Evolutionary conservation across 306 rosid species (phyloP).

Genomic region (Adenanthera pavonina): DNA sequence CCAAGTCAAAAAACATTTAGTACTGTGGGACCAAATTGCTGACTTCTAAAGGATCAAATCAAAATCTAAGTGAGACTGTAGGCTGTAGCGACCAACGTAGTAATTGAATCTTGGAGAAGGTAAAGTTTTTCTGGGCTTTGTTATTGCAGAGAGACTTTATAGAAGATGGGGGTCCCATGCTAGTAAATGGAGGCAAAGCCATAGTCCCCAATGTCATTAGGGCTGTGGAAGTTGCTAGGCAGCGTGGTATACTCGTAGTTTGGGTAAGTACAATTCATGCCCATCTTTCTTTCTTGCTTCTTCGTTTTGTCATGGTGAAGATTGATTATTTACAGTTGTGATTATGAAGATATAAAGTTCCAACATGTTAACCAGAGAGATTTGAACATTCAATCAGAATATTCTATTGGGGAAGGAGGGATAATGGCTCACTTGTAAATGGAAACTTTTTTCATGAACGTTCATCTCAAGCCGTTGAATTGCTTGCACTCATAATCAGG

Average conservation of each 20-base stretch:
- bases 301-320: neutral
- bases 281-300: neutral
- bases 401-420: no score
- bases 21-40: neutral
- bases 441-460: no score
- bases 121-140: constrained; percentile 33
- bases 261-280: constrained; percentile 59
- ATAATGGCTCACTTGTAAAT: no score
- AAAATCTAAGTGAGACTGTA: neutral
- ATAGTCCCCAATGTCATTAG: constrained; percentile 72
- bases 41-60: neutral
- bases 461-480: neutral
- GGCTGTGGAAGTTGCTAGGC: constrained; percentile 71
- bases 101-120: constrained; percentile 3
- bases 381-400: neutral
- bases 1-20: no score
- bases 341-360: neutral
- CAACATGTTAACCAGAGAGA: neutral
- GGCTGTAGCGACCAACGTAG: neutral
- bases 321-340: neutral
- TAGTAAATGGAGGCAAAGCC: constrained; percentile 67
- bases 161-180: constrained; percentile 53
- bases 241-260: constrained; percentile 68
- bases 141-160: constrained; percentile 71
- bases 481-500: neutral